These are phyloP conservation scores for Saussurea involucrata DNA, from an alignment of 129 eudicot species.

Conservation along the genomic window DNA sequence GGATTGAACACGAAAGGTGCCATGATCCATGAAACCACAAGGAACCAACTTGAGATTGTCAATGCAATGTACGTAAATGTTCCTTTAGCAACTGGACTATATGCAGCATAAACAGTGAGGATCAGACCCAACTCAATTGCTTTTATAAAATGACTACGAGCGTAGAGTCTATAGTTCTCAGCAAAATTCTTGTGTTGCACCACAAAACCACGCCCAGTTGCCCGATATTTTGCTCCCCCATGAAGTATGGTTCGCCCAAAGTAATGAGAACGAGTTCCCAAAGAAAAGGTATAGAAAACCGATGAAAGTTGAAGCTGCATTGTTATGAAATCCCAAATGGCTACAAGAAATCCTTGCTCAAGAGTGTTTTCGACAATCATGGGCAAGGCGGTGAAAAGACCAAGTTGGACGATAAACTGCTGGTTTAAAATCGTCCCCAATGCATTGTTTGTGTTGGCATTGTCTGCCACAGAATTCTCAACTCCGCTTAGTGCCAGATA, in stretches of 20 bases:
- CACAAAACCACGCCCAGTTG: constrained; percentile 99
- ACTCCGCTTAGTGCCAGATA: constrained; percentile 88
- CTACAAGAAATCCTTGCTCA: constrained; percentile 79
- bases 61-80: constrained; percentile 79
- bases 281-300: constrained; percentile 75
- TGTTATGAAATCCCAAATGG: constrained; percentile 90
- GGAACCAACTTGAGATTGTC: constrained; percentile 88
- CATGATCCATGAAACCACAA: constrained; percentile 87
- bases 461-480: constrained; percentile 43
- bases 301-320: constrained; percentile 94
- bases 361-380: constrained; percentile 89
- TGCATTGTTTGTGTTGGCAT: constrained; percentile 57
- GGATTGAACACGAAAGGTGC: constrained; percentile 93
- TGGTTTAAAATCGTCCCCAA: constrained; percentile 87
- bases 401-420: constrained; percentile 82
- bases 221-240: constrained; percentile 97
- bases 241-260: constrained; percentile 93
- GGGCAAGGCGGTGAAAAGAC: constrained; percentile 87
- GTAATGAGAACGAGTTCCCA: constrained; percentile 95
- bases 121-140: constrained; percentile 88
- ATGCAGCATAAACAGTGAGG: constrained; percentile 71
- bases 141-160: constrained; percentile 92
- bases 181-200: constrained; percentile 88
- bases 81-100: constrained; percentile 79
- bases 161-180: constrained; percentile 81